phyloP scores from a whole-genome alignment of 179 eudicot species.

The Beta lomatogona region DNA sequence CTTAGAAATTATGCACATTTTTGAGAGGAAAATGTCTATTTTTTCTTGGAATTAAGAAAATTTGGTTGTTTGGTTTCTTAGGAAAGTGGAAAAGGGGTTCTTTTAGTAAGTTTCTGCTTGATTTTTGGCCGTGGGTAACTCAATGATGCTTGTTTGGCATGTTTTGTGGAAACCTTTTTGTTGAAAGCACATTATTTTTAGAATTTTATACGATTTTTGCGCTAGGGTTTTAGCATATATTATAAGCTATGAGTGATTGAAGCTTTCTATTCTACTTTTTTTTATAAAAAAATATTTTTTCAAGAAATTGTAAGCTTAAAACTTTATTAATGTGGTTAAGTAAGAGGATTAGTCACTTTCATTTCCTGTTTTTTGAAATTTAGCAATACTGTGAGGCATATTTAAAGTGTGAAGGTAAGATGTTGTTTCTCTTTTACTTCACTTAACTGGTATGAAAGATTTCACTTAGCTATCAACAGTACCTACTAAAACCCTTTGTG shows the following conservation, averaged over 20 bases:
- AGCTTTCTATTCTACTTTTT: background rate
- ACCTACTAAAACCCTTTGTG: background rate
- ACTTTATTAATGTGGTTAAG: background rate
- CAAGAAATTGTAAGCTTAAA: background rate
- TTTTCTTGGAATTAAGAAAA: slow-evolving; percentile 2
- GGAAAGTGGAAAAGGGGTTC: slow-evolving; percentile 2
- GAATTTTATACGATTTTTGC: background rate
- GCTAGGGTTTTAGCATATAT: slow-evolving; percentile 25
- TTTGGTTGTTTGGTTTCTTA: slow-evolving; percentile 16
- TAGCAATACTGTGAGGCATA: background rate
- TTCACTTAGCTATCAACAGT: background rate
- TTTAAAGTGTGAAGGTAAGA: background rate
- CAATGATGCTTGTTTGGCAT: slow-evolving; percentile 31
- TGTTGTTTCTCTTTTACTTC: slow-evolving; percentile 8
- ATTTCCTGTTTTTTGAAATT: background rate
- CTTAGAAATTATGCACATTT: slow-evolving; percentile 4
- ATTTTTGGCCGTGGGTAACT: slow-evolving; percentile 6
- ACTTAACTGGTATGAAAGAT: background rate
- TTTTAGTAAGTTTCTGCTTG: background rate
- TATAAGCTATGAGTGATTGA: slow-evolving; percentile 4
- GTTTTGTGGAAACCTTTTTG: background rate
- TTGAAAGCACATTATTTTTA: background rate
- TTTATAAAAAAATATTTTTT: background rate
- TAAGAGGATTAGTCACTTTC: slow-evolving; percentile 10
- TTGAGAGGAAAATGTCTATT: background rate